Conservation (phyloP, 2,329 filamentous ascomycete genomes). For the Aspergillus sp. region DNA sequence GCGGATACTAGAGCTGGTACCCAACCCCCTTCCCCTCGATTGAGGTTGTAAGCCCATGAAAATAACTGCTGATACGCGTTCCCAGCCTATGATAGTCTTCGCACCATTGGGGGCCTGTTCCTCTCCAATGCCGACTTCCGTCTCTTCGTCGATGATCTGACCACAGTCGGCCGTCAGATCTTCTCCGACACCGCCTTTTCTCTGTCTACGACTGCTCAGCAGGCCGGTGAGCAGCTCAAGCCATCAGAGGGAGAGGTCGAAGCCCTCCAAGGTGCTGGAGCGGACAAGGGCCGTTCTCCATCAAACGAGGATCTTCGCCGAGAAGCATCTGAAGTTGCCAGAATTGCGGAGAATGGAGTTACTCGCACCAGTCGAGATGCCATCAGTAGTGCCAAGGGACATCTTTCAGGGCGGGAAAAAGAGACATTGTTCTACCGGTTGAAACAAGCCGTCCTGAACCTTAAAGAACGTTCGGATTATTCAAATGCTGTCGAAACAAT, state of each 20-base stretch:
- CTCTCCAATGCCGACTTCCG: slow-evolving; percentile 89
- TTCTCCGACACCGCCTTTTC: slow-evolving; percentile 82
- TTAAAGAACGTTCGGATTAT: slow-evolving; percentile 76
- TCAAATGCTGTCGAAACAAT: slow-evolving; percentile 79
- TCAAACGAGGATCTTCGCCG: slow-evolving; percentile 59
- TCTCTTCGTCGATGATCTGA: slow-evolving; percentile 75
- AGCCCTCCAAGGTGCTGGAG: slow-evolving; percentile 44
- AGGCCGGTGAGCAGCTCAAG: slow-evolving; percentile 68
- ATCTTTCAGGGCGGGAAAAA: slow-evolving; percentile 67
- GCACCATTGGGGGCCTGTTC: slow-evolving; percentile 77
- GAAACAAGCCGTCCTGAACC: slow-evolving; percentile 68
- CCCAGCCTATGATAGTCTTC: slow-evolving; percentile 72
- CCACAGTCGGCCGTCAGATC: slow-evolving; percentile 73
- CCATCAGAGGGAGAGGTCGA: slow-evolving; percentile 59
- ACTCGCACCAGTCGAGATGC: slow-evolving; percentile 51
- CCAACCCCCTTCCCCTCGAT: slow-evolving; percentile 1
- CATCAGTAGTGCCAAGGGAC: slow-evolving; percentile 66
- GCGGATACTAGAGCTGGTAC: slow-evolving; percentile 68
- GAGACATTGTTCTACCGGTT: slow-evolving; percentile 69
- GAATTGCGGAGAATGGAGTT: slow-evolving; percentile 32
- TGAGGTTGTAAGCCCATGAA: slow-evolving; percentile 14
- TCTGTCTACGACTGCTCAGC: slow-evolving; percentile 68
- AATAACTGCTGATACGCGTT: slow-evolving; percentile 9
- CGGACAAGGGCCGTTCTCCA: slow-evolving; percentile 47
- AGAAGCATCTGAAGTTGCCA: slow-evolving; percentile 51